phyloP scores from a whole-genome alignment of 306 rosid species.

The Lathyrus tuberosus region DNA sequence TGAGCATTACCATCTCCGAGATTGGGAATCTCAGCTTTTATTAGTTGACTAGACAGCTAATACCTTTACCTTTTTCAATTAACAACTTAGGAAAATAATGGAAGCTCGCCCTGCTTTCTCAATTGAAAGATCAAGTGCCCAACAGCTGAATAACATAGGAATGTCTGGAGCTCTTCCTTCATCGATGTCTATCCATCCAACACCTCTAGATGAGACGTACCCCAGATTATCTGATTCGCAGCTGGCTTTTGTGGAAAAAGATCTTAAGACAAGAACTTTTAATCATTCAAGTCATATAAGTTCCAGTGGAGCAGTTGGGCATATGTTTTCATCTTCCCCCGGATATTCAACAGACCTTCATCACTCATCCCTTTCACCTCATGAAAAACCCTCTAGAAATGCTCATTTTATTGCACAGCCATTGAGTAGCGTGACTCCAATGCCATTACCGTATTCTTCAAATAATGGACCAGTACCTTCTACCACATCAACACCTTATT shows the following conservation, averaged over 20 bases:
- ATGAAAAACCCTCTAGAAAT: conserved; percentile 57
- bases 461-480: conserved; percentile 56
- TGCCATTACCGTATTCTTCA: conserved; percentile 66
- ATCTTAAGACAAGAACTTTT: conserved; percentile 54
- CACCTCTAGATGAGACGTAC: conserved; percentile 63
- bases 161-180: conserved; percentile 67
- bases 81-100: conserved; percentile 60
- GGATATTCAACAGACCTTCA: conserved; percentile 85
- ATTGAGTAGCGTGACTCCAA: conserved; percentile 48
- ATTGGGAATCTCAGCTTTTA: conserved; percentile 29
- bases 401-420: conserved; percentile 64
- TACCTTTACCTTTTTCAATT: conserved; percentile 34
- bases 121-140: conserved; percentile 63
- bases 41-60: conserved; percentile 40
- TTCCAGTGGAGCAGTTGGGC: conserved; percentile 81
- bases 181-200: conserved; percentile 61
- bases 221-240: conserved; percentile 74
- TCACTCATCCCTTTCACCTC: conserved; percentile 72
- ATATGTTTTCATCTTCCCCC: conserved; percentile 81
- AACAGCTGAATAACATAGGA: conserved; percentile 66
- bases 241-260: conserved; percentile 62
- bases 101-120: conserved; percentile 78
- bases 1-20: conserved; percentile 38
- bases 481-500: conserved; percentile 54
- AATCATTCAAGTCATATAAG: conserved; percentile 56